Percentiles rank a stretch among this genome's conserved stretches.
These are phyloP conservation scores for Fusarium oligoseptatum DNA, from an alignment of 2,329 filamentous ascomycete species.

Conservation along the genomic window DNA sequence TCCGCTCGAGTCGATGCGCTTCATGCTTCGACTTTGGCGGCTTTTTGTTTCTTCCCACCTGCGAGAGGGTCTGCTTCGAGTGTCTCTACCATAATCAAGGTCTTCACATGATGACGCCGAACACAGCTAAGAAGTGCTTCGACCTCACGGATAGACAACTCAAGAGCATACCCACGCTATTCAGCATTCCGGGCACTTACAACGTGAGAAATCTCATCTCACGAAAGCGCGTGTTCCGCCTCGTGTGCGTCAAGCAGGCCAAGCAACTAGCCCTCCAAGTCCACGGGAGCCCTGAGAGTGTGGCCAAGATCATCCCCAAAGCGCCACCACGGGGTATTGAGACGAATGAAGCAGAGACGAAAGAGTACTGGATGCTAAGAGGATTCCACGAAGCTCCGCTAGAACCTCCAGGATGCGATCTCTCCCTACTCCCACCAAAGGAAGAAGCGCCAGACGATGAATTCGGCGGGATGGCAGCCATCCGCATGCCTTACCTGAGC, in stretches of 20 bases:
- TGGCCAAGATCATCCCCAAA: constrained; percentile 4
- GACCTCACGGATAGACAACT: constrained; percentile 27
- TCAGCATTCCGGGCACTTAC: constrained; percentile 34
- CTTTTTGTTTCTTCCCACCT: constrained; percentile 47
- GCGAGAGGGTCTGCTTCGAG: constrained; percentile 45
- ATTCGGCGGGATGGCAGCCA: constrained; percentile 25
- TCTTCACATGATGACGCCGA: constrained; percentile 31
- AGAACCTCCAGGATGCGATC: constrained; percentile 26
- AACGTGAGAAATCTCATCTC: background rate
- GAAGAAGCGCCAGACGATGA: background rate
- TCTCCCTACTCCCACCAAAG: constrained; percentile 19
- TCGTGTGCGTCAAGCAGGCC: constrained; percentile 41
- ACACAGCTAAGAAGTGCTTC: constrained; percentile 31
- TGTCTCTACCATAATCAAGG: constrained; percentile 42
- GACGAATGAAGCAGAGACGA: background rate
- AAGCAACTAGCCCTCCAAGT: constrained; percentile 37
- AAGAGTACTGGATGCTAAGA: constrained; percentile 10
- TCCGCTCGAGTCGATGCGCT: constrained; percentile 39
- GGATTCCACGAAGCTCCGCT: constrained; percentile 21
- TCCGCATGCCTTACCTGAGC: constrained; percentile 32
- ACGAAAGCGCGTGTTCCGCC: background rate
- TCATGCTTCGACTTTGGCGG: constrained; percentile 45
- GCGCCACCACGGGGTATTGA: background rate
- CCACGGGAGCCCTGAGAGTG: constrained; percentile 26
- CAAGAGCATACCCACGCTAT: constrained; percentile 14